Evolutionary conservation across 352 stramenopile species (phyloP), one percentile per base, ranked within the genome.

Genomic region (Pythium sp.): DNA sequence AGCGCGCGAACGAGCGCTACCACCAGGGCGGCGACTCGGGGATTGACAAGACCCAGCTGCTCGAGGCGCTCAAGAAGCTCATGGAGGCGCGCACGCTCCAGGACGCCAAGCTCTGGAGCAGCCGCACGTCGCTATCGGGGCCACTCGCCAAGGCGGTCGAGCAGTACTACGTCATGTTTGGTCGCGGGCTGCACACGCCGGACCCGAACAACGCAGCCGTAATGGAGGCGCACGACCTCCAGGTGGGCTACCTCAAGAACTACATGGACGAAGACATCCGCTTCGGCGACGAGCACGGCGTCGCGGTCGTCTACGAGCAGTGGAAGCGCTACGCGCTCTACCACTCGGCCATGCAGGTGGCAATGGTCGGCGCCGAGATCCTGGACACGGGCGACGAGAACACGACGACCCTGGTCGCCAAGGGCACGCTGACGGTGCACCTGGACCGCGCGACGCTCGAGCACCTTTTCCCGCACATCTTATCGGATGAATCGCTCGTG

Each of bases 261-360:
- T 72, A 79, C 22, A 75, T 86, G 70, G 74, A 77, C 43, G 70
- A 73, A 3, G 69, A 77, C 58, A 70, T 89, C 34, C 71, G 69
- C 8, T 89, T 89, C 41, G 62, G 65, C 26, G 58, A 65, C n/a
- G 67, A 65, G 20, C n/a, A 28, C 20, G 70, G 67, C 20, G 12
- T 66, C 9, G 22, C 28, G n/a, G 36, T 47, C 30, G 51, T 76
- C 30, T 64, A 73, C 30, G 70, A 73, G 47, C 67, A 73, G 59
- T 76, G 67, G 67, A 60, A 58, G 41, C 67, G 67, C 26, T 73
- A 76, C 67, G 60, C 67, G 43, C 57, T 41, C 38, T 61, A 71
- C 55, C 67, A 73, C 53, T 63, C 56, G 58, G 43, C 65, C 38
- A 64, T 75, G 46, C 24, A 68, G 32, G 46, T 76, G 5, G 67